Conservation (phyloP, 495 filamentous ascomycete genomes). For the Aspergillus bridgeri region DNA sequence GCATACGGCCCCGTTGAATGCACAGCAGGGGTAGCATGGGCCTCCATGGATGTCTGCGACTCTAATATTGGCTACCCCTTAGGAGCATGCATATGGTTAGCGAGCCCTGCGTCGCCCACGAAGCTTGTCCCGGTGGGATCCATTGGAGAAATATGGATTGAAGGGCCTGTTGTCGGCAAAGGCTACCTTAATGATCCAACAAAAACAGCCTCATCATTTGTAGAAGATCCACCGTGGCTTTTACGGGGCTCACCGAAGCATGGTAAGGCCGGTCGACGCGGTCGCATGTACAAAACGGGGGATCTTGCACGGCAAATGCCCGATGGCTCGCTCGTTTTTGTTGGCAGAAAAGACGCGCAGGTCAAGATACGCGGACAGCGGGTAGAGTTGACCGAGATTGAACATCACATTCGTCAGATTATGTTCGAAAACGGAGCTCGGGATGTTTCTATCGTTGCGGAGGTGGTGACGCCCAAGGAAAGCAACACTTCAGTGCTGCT, state of each 20-base stretch:
- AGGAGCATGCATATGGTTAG: background rate
- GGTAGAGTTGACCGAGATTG: constrained; percentile 33
- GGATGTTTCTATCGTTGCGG: background rate
- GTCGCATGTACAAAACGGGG: constrained; percentile 16
- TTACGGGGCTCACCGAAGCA: constrained; percentile 24
- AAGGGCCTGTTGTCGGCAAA: constrained; percentile 31
- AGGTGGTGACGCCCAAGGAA: no score
- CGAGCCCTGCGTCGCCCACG: constrained; percentile 14
- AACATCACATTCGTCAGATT: constrained; percentile 16
- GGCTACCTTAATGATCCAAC: constrained; percentile 19
- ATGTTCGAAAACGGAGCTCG: background rate
- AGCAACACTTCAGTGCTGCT: no score
- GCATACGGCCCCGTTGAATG: constrained; percentile 23
- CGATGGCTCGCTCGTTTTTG: constrained; percentile 35
- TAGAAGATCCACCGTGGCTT: constrained; percentile 15
- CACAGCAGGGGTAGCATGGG: no score
- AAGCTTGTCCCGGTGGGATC: constrained; percentile 38
- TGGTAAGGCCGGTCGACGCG: constrained; percentile 14
- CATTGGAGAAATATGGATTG: constrained; percentile 45
- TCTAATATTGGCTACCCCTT: constrained; percentile 8
- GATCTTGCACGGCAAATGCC: constrained; percentile 32
- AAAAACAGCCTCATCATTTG: constrained; percentile 17
- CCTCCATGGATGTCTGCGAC: constrained; percentile 1
- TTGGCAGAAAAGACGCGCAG: constrained; percentile 37
- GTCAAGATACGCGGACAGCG: constrained; percentile 16